phyloP scores from a whole-genome alignment of 345 rosid genomes.

The Carallia brachiata region DNA sequence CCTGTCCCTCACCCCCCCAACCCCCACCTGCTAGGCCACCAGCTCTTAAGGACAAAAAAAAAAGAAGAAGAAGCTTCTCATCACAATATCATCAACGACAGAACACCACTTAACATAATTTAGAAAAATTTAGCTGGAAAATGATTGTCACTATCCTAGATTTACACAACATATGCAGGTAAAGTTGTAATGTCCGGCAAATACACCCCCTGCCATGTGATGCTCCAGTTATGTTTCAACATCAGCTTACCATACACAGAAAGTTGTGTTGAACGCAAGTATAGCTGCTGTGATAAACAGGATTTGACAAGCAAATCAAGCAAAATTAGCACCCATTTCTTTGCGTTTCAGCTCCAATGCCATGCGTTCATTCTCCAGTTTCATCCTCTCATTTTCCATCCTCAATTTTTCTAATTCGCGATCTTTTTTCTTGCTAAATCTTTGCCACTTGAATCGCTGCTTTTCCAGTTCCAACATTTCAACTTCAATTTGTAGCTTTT shows the following conservation, averaged over 20 bases:
- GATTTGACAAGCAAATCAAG: conserved; percentile 9
- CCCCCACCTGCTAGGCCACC: too few species aligned
- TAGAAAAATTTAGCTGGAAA: conserved; percentile 19
- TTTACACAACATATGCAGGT: conserved; percentile 30
- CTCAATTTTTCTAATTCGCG: conserved; percentile 69
- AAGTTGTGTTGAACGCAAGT: conserved; percentile 9
- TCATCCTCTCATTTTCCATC: conserved; percentile 88
- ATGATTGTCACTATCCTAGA: conserved; percentile 18
- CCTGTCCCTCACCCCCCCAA: too few species aligned
- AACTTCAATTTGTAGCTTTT: conserved; percentile 68
- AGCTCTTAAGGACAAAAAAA: too few species aligned
- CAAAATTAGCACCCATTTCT: conserved; percentile 38
- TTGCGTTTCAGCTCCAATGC: conserved; percentile 67
- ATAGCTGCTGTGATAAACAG: conserved; percentile 9
- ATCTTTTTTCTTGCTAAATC: conserved; percentile 75
- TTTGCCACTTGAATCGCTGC: conserved; percentile 80
- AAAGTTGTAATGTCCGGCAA: conserved; percentile 14
- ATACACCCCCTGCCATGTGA: conserved; percentile 7
- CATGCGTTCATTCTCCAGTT: conserved; percentile 80
- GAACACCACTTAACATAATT: conserved; percentile 12
- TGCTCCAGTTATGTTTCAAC: conserved; percentile 18
- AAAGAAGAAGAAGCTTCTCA: neutral
- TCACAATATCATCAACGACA: conserved; percentile 25
- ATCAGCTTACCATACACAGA: conserved; percentile 30
- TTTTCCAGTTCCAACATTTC: conserved; percentile 86